Evolutionary conservation across 495 filamentous ascomycete genomes (phyloP).

Genomic region (Penicillium waksmanii): DNA sequence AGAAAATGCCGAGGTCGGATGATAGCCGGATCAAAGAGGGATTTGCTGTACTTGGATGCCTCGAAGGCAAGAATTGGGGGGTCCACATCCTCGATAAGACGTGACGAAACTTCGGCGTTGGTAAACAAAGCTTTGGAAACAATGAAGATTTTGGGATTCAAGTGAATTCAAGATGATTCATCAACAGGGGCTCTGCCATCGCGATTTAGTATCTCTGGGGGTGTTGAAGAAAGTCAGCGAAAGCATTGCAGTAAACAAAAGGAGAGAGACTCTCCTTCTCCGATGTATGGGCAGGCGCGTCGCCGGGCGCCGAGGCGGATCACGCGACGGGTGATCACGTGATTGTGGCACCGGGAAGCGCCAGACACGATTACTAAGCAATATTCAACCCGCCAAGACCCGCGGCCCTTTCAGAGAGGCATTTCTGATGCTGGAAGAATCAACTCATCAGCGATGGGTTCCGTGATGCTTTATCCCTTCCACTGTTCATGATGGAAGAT

Average conservation of each 20-base stretch:
- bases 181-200: conserved; percentile 2
- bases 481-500: conserved; percentile 35
- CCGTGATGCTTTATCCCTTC: not conserved
- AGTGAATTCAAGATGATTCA: conserved; percentile 17
- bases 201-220: not conserved
- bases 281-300: conserved; percentile 1
- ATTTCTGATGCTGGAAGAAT: not conserved
- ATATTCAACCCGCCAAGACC: not conserved
- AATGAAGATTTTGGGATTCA: conserved; percentile 18
- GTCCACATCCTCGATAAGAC: conserved; percentile 23
- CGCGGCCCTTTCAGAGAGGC: not conserved
- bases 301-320: not conserved
- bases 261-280: conserved; percentile 16
- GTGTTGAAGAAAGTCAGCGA: conserved; percentile 20
- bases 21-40: conserved; percentile 33
- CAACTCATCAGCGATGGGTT: not conserved
- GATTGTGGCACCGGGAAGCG: not conserved
- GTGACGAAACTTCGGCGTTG: conserved; percentile 22
- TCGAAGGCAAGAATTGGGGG: conserved; percentile 35
- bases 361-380: not conserved
- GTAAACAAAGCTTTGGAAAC: conserved; percentile 28
- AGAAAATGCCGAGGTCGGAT: conserved; percentile 23
- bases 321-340: conserved; percentile 31
- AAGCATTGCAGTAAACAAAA: conserved; percentile 26
- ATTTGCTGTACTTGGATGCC: conserved; percentile 40